Base-by-base conservation (phyloP, 208 protist species). In the Acanthamoeba polyphaga region DNA sequence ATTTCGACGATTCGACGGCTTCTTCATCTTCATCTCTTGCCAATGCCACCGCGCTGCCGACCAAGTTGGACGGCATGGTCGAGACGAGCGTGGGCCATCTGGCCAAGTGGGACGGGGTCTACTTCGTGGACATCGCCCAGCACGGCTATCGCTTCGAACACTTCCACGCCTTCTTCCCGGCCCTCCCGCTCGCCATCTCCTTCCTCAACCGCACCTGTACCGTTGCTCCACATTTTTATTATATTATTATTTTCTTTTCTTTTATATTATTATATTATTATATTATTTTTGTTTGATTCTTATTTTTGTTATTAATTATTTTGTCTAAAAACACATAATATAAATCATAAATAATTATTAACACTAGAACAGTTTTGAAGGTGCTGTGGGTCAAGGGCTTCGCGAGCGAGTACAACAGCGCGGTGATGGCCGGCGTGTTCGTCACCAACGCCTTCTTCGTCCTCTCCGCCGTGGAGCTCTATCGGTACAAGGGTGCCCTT, bases 121-220 rank as follows among this genome's bases (percentile, higher is more conserved):
- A 91, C 62, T 91, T 72, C 24, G 17, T 91, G 24, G 9, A 72
- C 27, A 91, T 91, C 17, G 85, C 85, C 15, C 58, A 72, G 34
- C 32, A 72, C 17, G 62, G 58, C 29, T 91, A 91, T 46, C 58
- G 19, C 53, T 91, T 74, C 43, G 85, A 91, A 91, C 85, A 91
- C 62, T 91, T 91, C 62, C 85, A 91, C 34, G 85, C 85, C 27
- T 91, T 91, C 62, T 91, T 91, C 43, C 85, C 85, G 8, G 85
- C 34, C 5, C 85, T 91, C 53, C 85, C 85, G 24, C 62, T 91
- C 7, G 34, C 27, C 29, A 72, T 72, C 62, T 15, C 85, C 32
- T 91, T 91, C 58, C 55, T 91, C 62, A 64, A 91, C 53, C 49
- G 55, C 15, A 91, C 62, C 9, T 64, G 85, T 91, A 91, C 58